Conservation (phyloP, 2,329 filamentous ascomycete genomes). For the Exserohilum rostratum region DNA sequence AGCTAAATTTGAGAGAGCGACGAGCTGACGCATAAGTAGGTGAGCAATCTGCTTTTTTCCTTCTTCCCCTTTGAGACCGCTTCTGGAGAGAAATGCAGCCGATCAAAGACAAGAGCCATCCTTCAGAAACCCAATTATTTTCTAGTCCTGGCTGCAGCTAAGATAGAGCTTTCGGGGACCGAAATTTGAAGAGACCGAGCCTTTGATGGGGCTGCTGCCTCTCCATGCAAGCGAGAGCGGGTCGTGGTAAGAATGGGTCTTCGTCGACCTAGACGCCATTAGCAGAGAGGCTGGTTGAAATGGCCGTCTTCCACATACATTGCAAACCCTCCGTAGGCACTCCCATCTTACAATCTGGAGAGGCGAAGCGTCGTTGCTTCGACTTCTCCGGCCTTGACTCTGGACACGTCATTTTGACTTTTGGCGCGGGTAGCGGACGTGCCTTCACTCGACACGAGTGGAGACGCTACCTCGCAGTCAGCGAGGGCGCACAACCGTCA, state of each 20-base stretch:
- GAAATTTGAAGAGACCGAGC: slow-evolving; percentile 18
- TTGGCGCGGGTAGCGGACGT: slow-evolving; percentile 56
- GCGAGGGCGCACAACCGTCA: slow-evolving; percentile 90
- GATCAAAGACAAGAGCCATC: slow-evolving; percentile 37
- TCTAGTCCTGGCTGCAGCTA: slow-evolving; percentile 19
- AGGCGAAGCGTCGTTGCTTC: slow-evolving; percentile 45
- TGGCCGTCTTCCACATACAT: slow-evolving; percentile 27
- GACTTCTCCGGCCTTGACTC: slow-evolving; percentile 37
- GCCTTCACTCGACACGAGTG: slow-evolving; percentile 60
- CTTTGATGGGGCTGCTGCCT: slow-evolving; percentile 34
- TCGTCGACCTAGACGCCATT: slow-evolving; percentile 36
- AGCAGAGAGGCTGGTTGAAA: slow-evolving; percentile 1
- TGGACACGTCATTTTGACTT: slow-evolving; percentile 43
- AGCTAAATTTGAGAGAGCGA: slow-evolving; percentile 39
- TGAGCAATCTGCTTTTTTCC: slow-evolving; percentile 34
- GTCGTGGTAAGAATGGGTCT: slow-evolving; percentile 47
- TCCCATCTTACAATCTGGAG: slow-evolving; percentile 50
- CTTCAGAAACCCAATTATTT: slow-evolving; percentile 19
- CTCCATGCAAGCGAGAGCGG: slow-evolving; percentile 45
- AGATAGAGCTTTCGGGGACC: slow-evolving; percentile 26
- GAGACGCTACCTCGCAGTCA: slow-evolving; percentile 82
- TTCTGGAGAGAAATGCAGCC: slow-evolving; percentile 34
- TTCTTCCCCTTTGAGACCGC: slow-evolving; percentile 25
- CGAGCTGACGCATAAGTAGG: slow-evolving; percentile 31
- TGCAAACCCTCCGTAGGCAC: slow-evolving; percentile 46